Evolutionary conservation across 2,329 filamentous ascomycete species (phyloP).

Genomic region (Colletotrichum noveboracense): DNA sequence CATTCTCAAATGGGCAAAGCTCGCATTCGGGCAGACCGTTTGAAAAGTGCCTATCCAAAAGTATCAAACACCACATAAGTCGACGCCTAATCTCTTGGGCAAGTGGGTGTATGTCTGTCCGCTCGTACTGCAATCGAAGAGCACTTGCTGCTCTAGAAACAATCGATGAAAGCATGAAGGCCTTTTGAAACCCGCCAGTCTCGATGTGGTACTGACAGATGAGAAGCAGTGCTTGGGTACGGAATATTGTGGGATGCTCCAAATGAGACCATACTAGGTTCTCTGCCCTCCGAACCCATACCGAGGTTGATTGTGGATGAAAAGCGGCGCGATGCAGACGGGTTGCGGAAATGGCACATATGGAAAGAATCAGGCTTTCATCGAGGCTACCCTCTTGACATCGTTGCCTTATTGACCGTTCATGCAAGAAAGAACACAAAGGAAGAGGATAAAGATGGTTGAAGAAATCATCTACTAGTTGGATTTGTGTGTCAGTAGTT

Average conservation of each 20-base stretch:
- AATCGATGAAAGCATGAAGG: conserved; percentile 49
- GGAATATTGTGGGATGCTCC: conserved; percentile 26
- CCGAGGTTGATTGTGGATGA: not conserved
- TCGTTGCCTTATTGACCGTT: not conserved
- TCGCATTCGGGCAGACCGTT: conserved; percentile 50
- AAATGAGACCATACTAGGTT: not conserved
- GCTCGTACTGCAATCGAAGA: conserved; percentile 48
- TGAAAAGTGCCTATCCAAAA: conserved; percentile 46
- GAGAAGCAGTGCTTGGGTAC: conserved; percentile 45
- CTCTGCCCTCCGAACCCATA: not conserved
- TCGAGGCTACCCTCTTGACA: conserved; percentile 7
- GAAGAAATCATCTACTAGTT: conserved; percentile 27
- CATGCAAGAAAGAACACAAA: conserved; percentile 14
- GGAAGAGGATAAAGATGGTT: conserved; percentile 24
- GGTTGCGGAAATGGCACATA: not conserved
- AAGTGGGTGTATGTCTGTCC: conserved; percentile 42
- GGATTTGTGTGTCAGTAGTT: conserved; percentile 14
- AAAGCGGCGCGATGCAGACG: not conserved
- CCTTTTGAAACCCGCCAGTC: conserved; percentile 45
- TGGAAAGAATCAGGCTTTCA: conserved; percentile 2
- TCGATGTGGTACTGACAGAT: conserved; percentile 49
- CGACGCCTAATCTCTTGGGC: conserved; percentile 47
- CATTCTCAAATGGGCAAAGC: conserved; percentile 45
- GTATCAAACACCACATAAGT: conserved; percentile 50
- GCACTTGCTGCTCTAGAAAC: conserved; percentile 48